Conservation (phyloP, 1,139 yeast genomes). For the Wickerhamiella infanticola region DNA sequence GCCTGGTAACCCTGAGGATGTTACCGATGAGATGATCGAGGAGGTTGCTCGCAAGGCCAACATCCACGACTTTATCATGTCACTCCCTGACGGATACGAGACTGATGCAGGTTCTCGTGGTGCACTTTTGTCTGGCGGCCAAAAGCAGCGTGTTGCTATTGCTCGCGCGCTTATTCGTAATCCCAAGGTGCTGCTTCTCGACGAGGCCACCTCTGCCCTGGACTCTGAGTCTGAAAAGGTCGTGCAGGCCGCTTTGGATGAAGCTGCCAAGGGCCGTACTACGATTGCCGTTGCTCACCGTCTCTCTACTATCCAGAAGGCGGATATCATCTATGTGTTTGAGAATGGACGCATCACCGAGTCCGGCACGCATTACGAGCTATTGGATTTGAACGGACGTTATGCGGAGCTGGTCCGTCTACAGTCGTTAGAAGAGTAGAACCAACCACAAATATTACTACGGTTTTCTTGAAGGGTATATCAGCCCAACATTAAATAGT, state of each 20-base stretch:
- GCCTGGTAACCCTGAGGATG: slow-evolving; percentile 31
- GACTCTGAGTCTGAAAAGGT: slow-evolving; percentile 73
- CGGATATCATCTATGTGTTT: slow-evolving; percentile 77
- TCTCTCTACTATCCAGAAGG: slow-evolving; percentile 79
- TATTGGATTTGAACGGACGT: slow-evolving; percentile 24
- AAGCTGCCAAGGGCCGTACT: slow-evolving; percentile 54
- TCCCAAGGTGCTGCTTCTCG: slow-evolving; percentile 51
- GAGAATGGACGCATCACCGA: slow-evolving; percentile 60
- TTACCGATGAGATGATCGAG: slow-evolving; percentile 46
- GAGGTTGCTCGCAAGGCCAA: slow-evolving; percentile 69
- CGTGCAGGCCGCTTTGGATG: slow-evolving; percentile 47
- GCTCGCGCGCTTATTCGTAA: slow-evolving; percentile 61
- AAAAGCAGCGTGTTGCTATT: slow-evolving; percentile 62
- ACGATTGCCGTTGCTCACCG: slow-evolving; percentile 87
- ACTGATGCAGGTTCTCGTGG: slow-evolving; percentile 75
- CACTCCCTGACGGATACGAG: slow-evolving; percentile 69
- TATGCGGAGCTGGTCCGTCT: slow-evolving; percentile 29
- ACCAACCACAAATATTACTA: no score
- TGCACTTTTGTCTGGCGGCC: slow-evolving; percentile 74
- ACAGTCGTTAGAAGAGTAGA: slow-evolving; percentile 21
- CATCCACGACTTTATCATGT: slow-evolving; percentile 58
- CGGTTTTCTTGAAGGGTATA: no score
- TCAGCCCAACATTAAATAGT: no score
- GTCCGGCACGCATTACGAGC: slow-evolving; percentile 36
- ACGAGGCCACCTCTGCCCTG: slow-evolving; percentile 70